phyloP scores from a whole-genome alignment of 441 rosid genomes.

The Populus hybrid region DNA sequence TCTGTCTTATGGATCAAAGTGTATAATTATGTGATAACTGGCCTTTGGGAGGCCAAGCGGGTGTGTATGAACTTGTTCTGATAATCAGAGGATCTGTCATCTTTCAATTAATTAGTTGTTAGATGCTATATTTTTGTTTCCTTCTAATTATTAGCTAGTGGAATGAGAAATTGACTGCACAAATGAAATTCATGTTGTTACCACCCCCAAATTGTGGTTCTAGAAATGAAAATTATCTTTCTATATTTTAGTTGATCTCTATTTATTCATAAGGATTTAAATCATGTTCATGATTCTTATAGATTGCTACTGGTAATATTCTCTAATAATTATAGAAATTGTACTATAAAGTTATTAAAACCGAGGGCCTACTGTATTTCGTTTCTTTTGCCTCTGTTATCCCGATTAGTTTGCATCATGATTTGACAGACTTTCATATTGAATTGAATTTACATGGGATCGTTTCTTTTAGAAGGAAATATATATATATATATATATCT shows the following conservation, averaged over 20 bases:
- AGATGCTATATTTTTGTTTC: neutral
- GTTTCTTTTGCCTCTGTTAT: neutral
- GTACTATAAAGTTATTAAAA: neutral
- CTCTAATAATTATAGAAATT: neutral
- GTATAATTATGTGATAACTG: neutral
- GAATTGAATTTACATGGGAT: slow-evolving; percentile 4
- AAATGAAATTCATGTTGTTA: neutral
- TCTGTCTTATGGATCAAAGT: neutral
- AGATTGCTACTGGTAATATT: neutral
- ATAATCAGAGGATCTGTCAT: neutral
- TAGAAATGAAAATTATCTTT: neutral
- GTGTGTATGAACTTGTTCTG: neutral
- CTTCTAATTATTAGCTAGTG: neutral
- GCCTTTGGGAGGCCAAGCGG: neutral
- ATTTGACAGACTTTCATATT: neutral
- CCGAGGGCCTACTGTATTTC: neutral
- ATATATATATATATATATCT: neutral
- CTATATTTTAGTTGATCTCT: neutral
- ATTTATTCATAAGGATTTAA: neutral
- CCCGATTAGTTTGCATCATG: neutral
- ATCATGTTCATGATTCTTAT: neutral
- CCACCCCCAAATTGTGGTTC: neutral
- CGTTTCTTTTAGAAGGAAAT: neutral
- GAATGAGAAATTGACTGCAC: neutral
- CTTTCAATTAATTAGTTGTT: neutral